Base-by-base conservation (phyloP, 2,329 filamentous ascomycete genomes). In the Dryadomyces sulphureus region DNA sequence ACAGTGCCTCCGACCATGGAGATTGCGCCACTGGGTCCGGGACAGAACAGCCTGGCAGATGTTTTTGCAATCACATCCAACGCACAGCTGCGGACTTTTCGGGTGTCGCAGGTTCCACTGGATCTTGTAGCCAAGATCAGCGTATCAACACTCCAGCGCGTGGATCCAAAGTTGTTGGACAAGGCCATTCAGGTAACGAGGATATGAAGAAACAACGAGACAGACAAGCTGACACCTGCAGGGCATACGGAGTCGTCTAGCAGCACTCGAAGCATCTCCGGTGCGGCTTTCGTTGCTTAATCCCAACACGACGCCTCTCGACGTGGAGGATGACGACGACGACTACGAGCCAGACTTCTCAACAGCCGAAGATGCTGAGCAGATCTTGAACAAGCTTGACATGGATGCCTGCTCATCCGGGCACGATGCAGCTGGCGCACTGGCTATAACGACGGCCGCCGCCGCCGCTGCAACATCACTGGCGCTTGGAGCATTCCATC, bases 311-410 rank as follows among this genome's bases (percentile, higher is more conserved):
- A 68, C 73, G 14, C 74, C 73, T 1, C 60, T 81, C 2, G 77
- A 74, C 22, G 79, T 84, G 4, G 79, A 83, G 7, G 79, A 82
- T 8, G 88, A 94, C 38, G 89, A 94, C 53, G 61, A 57, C 39
- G 86, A 94, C 55, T 95, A 95, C 57, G 90, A 95, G 56, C 89
- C 90, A 0, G 84, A 93, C 57, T 88, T 87, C 54, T 78, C 81
- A 49, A 74, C 82, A 8, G 77, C 79, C 32, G 86, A 93, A 60
- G 79, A 86, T 53, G 77, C 77, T 1, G 83, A 88, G 56, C 84
- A 90, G 57, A 79, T 86, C 27, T 64, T 82, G 42, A 85, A 90
- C 61, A 84, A 84, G 58, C 69, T 87, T 14, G 84, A 90, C 57
- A 76, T 76, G 50, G 70, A 79, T 5, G n/a, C 66, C 77, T 4